These are phyloP conservation scores for Neoboletus magnificus DNA, from an alignment of 768 basidiomycete species.

Conservation along the genomic window DNA sequence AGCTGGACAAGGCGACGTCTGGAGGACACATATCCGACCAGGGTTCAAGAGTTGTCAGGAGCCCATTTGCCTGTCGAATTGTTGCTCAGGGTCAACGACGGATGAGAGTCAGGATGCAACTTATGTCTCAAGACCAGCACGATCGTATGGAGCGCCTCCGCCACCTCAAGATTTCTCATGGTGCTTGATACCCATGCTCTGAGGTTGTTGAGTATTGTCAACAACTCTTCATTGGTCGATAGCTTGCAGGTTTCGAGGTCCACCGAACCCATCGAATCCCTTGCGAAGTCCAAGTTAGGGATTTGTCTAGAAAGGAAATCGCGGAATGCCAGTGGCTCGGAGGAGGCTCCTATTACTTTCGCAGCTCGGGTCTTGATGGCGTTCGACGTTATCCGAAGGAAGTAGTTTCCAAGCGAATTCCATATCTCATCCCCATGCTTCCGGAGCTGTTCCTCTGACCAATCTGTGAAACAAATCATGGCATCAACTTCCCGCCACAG, in stretches of 20 bases:
- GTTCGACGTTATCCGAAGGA: constrained; percentile 60
- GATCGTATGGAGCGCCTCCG: constrained; percentile 48
- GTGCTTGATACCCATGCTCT: constrained; percentile 17
- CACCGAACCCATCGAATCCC: not conserved
- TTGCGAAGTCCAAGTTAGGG: not conserved
- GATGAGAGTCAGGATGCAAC: constrained; percentile 16
- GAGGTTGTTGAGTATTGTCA: constrained; percentile 22
- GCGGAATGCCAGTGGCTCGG: constrained; percentile 18
- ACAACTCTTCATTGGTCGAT: constrained; percentile 22
- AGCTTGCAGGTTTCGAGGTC: constrained; percentile 18
- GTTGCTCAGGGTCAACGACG: not conserved
- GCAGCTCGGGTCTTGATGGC: constrained; percentile 39
- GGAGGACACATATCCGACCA: constrained; percentile 50
- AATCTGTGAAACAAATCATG: constrained; percentile 48
- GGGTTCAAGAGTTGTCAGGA: constrained; percentile 58
- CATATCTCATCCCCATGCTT: constrained; percentile 59
- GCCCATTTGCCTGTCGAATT: constrained; percentile 58
- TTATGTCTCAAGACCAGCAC: constrained; percentile 49
- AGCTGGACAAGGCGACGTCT: constrained; percentile 40
- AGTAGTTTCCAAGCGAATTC: constrained; percentile 74
- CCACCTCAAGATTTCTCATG: constrained; percentile 48
- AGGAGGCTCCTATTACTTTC: not conserved
- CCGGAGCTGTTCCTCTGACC: constrained; percentile 64
- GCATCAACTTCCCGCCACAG: not conserved
- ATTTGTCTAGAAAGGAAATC: constrained; percentile 15